These are phyloP conservation scores for Chaetomiaceae sp. DNA, from an alignment of 2,329 filamentous ascomycete species.

Conservation along the genomic window DNA sequence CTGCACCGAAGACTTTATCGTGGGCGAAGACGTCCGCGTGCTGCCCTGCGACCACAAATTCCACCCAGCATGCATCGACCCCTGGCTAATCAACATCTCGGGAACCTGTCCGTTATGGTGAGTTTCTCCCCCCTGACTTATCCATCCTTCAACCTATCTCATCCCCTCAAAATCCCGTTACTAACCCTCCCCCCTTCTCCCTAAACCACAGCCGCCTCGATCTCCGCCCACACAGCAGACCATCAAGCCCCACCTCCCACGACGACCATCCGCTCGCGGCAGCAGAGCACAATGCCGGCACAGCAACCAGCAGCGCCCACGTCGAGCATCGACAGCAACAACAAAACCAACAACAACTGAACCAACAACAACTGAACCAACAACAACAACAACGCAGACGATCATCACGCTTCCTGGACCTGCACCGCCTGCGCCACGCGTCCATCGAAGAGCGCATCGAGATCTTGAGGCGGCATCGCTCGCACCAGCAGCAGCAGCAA, in stretches of 20 bases:
- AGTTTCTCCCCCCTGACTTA: constrained; percentile 30
- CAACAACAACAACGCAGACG: constrained; percentile 33
- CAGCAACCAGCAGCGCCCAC: constrained; percentile 28
- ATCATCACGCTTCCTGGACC: constrained; percentile 50
- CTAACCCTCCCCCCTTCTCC: background rate
- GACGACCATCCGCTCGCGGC: constrained; percentile 30
- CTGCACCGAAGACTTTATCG: constrained; percentile 63
- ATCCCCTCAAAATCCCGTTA: no score
- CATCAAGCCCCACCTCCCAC: constrained; percentile 17
- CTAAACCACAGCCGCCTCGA: constrained; percentile 46
- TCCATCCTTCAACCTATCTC: no score
- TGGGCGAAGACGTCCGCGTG: constrained; percentile 63
- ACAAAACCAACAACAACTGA: constrained; percentile 28
- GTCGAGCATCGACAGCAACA: no score
- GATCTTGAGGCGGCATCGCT: constrained; percentile 47
- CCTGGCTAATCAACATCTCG: constrained; percentile 65
- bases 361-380: constrained; percentile 28
- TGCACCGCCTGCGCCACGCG: constrained; percentile 53
- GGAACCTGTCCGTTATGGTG: constrained; percentile 67
- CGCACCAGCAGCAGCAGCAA: constrained; percentile 37
- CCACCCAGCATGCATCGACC: constrained; percentile 63
- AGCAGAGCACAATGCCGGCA: constrained; percentile 37
- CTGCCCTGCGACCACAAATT: constrained; percentile 65
- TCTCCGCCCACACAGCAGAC: constrained; percentile 39
- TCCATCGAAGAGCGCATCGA: constrained; percentile 58